Evolutionary conservation across 1,139 yeast genomes (phyloP).

Genomic region (Debaryomyces udenii): DNA sequence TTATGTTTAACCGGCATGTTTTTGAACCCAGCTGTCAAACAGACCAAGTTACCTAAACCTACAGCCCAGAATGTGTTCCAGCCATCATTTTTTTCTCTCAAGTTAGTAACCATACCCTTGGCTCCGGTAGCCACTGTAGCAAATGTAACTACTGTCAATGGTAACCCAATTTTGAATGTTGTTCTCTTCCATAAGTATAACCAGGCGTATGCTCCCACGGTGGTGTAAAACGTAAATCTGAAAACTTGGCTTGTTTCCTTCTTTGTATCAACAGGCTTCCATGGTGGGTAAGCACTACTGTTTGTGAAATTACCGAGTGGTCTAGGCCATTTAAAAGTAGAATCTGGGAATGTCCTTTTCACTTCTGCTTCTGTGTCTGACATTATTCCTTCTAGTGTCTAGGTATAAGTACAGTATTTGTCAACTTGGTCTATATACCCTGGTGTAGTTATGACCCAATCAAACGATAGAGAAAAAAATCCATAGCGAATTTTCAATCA

Average conservation of each 20-base stretch:
- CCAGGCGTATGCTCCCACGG: constrained; percentile 54
- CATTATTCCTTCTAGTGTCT: constrained; percentile 16
- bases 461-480: constrained; percentile 14
- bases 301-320: constrained; percentile 46
- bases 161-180: constrained; percentile 46
- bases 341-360: constrained; percentile 31
- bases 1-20: constrained; percentile 48
- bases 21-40: constrained; percentile 45
- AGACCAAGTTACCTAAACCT: constrained; percentile 45
- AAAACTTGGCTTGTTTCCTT: constrained; percentile 45
- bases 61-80: constrained; percentile 54
- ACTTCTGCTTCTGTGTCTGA: constrained; percentile 21
- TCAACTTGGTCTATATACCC: not conserved
- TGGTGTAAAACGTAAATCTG: constrained; percentile 46
- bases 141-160: constrained; percentile 44
- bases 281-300: constrained; percentile 47
- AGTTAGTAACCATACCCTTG: constrained; percentile 44
- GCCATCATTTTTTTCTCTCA: constrained; percentile 53
- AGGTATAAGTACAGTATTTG: constrained; percentile 1
- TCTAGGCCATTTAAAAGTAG: constrained; percentile 46
- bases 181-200: constrained; percentile 52
- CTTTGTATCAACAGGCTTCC: constrained; percentile 49
- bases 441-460: constrained; percentile 20
- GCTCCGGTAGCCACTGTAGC: constrained; percentile 48
- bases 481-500: constrained; percentile 5